Base-by-base conservation (phyloP, 2,329 filamentous ascomycete genomes). In the Aspergillus sp. region DNA sequence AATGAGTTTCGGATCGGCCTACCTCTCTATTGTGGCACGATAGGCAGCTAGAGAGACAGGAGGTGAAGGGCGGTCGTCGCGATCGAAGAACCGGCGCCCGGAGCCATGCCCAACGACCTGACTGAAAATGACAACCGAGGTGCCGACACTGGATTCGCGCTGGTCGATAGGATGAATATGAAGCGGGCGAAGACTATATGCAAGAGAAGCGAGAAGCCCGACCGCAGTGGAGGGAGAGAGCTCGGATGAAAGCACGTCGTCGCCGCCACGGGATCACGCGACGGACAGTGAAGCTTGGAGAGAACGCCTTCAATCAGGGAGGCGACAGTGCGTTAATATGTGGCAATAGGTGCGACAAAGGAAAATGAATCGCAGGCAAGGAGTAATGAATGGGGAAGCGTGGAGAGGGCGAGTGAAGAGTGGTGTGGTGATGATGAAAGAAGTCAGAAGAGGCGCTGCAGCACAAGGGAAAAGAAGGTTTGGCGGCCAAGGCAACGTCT, bases 41-140 rank as follows among this genome's bases (percentile, higher is more conserved):
- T 42, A 42, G 19, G 19, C 19, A 22, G 40, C 40, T 41, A 35
- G 32, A 42, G 35, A 42, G 19, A 42, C 13, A 40, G 30, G 17
- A 22, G 32, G 30, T 45, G 30, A n/a, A 22, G 30, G 36, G 40
- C 17, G 30, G 44, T 47, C 26, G 36, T 52, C 41, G 49, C 46
- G 47, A 47, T 35, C 41, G 38, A 41, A 48, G 30, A 50, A 44
- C 16, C 49, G 50, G 42, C 35, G 44, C 43, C 45, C 38, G 32
- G 49, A 56, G 53, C 59, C 59, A 61, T 61, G 40, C 55, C 59
- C 57, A 32, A 51, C 20, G 49, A 43, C 41, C 51, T 38, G 30
- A 46, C 49, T 45, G 38, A 33, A 49, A 47, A 16, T n/a, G 14
- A 47, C 41, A 38, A 42, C 36, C 32, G 43, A 32, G 38, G 45